A percentile compares a stretch with the other conserved stretches of the same genome.
Evolutionary conservation across 2,329 filamentous ascomycete genomes (phyloP).

Genomic region (Fusarium drepaniforme): DNA sequence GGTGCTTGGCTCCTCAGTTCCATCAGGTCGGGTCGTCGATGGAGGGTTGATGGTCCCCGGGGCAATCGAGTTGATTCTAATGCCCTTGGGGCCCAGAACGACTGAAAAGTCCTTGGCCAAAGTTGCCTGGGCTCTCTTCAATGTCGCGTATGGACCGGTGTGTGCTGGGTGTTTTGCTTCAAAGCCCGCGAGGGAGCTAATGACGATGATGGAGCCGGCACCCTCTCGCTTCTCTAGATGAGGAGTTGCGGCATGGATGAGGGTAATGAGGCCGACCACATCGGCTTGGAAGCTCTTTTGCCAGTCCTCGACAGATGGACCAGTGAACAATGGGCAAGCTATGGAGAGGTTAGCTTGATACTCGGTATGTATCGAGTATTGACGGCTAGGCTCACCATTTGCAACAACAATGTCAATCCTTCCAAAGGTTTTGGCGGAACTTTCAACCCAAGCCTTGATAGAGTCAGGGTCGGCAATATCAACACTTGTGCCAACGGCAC

Average conservation of each 20-base stretch:
- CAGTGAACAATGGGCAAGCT: slow-evolving; percentile 29
- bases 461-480: slow-evolving; percentile 34
- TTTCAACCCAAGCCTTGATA: slow-evolving; percentile 31
- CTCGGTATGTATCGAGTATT: no score
- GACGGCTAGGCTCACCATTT: slow-evolving; percentile 27
- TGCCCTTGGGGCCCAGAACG: slow-evolving; percentile 34
- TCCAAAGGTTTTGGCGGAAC: slow-evolving; percentile 32
- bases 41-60: slow-evolving; percentile 40
- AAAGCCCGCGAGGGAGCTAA: slow-evolving; percentile 42
- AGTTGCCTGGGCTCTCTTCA: slow-evolving; percentile 42
- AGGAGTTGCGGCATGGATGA: slow-evolving; percentile 35
- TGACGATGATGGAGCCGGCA: slow-evolving; percentile 40
- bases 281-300: slow-evolving; percentile 42
- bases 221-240: slow-evolving; percentile 32
- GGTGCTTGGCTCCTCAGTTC: slow-evolving; percentile 35
- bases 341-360: fast-evolving
- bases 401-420: slow-evolving; percentile 41
- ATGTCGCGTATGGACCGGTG: slow-evolving; percentile 32
- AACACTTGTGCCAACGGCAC: slow-evolving; percentile 34
- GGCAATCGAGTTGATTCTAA: slow-evolving; percentile 40
- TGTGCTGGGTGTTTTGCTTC: slow-evolving; percentile 21
- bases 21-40: slow-evolving; percentile 22
- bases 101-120: slow-evolving; percentile 41
- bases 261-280: slow-evolving; percentile 37
- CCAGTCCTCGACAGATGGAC: slow-evolving; percentile 31